phyloP scores from a whole-genome alignment of 1,139 yeast genomes.

The Spathaspora sp. region DNA sequence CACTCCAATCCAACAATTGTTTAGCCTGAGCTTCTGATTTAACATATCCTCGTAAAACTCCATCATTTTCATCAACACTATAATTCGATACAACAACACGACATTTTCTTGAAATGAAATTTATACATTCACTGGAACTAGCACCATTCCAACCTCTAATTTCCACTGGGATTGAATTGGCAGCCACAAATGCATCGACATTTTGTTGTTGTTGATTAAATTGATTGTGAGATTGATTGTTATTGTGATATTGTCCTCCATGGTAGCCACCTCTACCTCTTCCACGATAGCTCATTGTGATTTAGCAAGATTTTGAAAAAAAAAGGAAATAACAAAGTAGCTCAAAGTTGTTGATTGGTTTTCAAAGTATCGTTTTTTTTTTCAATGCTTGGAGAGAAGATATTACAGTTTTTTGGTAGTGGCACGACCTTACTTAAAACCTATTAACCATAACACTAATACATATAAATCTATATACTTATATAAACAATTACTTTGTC shows the following conservation, averaged over 20 bases:
- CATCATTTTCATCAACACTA: constrained; percentile 38
- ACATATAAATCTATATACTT: not conserved
- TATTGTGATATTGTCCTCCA: constrained; percentile 18
- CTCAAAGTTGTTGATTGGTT: not conserved
- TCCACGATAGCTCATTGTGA: constrained; percentile 41
- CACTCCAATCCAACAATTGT: constrained; percentile 61
- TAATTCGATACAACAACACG: constrained; percentile 53
- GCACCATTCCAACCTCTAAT: constrained; percentile 85
- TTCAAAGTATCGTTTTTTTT: not conserved
- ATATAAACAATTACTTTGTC: not conserved
- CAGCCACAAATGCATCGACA: constrained; percentile 31
- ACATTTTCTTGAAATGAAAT: constrained; percentile 69
- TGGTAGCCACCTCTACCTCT: constrained; percentile 41
- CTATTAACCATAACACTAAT: too few relatives aligned
- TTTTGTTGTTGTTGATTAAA: constrained; percentile 20
- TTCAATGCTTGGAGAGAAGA: too few relatives aligned
- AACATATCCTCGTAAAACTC: constrained; percentile 61
- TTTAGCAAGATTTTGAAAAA: not conserved
- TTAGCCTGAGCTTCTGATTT: constrained; percentile 55
- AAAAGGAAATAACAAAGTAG: not conserved
- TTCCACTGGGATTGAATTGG: constrained; percentile 51
- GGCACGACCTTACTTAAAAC: not conserved
- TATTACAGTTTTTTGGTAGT: not conserved
- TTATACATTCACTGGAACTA: constrained; percentile 62
- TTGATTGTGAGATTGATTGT: constrained; percentile 16